Conservation (phyloP, 2,329 filamentous ascomycete genomes). For the Fusarium dlaminii region DNA sequence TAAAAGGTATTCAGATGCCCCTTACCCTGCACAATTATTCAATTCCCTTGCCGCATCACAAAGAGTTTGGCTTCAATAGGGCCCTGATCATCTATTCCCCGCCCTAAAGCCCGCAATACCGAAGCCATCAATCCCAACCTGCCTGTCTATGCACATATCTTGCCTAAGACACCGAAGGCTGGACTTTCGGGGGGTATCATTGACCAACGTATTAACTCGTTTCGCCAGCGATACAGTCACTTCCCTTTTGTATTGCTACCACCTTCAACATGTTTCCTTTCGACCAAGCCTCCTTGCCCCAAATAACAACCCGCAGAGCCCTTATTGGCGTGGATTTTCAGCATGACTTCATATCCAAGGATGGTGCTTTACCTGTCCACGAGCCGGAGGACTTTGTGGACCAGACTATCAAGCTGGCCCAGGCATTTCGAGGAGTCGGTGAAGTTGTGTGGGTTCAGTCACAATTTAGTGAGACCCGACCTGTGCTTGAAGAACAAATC, state of each 20-base stretch:
- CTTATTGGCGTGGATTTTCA: slow-evolving; percentile 88
- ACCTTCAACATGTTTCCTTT: slow-evolving; percentile 62
- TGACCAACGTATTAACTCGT: neutral
- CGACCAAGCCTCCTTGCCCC: slow-evolving; percentile 64
- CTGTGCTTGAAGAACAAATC: slow-evolving; percentile 63
- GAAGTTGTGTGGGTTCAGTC: slow-evolving; percentile 88
- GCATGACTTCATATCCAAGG: slow-evolving; percentile 81
- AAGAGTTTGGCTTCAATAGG: slow-evolving; percentile 19
- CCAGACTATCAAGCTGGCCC: slow-evolving; percentile 71
- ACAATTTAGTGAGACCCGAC: slow-evolving; percentile 71
- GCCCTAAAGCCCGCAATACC: slow-evolving; percentile 22
- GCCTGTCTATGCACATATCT: slow-evolving; percentile 3
- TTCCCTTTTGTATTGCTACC: neutral
- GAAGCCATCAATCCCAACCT: slow-evolving; percentile 9
- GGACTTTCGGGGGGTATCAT: neutral
- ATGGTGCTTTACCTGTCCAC: slow-evolving; percentile 73
- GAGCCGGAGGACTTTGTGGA: slow-evolving; percentile 73
- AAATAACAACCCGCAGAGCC: slow-evolving; percentile 70
- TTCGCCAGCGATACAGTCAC: neutral
- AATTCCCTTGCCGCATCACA: slow-evolving; percentile 16
- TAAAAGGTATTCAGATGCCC: neutral
- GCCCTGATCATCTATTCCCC: slow-evolving; percentile 17
- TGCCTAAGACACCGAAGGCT: neutral
- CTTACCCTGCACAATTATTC: slow-evolving; percentile 23
- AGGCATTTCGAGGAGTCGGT: slow-evolving; percentile 75